A percentile compares a stretch with the other conserved stretches of the same genome.
These are phyloP conservation scores for Clavispora asparagi DNA, from an alignment of 805 yeast species.

Conservation along the genomic window DNA sequence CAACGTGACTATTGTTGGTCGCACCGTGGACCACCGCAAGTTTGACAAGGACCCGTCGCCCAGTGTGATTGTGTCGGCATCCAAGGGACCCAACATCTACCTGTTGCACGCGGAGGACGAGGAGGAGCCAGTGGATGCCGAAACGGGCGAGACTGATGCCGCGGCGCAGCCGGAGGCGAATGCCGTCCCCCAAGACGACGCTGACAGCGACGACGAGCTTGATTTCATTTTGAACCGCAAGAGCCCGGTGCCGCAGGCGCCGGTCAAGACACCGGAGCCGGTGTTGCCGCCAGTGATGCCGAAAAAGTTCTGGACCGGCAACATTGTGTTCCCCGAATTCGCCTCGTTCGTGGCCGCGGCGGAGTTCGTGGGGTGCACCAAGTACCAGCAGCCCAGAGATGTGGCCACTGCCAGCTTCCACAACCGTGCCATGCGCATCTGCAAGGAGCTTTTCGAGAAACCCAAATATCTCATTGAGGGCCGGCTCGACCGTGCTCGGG, in stretches of 20 bases:
- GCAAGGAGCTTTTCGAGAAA: constrained; percentile 24
- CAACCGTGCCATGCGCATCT: constrained; percentile 22
- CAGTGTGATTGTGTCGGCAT: background rate
- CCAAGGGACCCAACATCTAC: constrained; percentile 4
- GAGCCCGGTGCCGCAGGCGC: constrained; percentile 2
- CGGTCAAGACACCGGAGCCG: background rate
- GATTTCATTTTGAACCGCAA: constrained; percentile 24
- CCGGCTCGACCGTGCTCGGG: constrained; percentile 49
- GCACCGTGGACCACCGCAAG: constrained; percentile 34
- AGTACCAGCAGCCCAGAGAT: constrained; percentile 17
- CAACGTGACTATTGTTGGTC: constrained; percentile 23
- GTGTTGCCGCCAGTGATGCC: constrained; percentile 13
- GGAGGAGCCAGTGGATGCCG: constrained; percentile 11
- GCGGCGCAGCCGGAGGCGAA: background rate
- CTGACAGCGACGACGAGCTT: constrained; percentile 27
- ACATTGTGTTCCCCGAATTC: constrained; percentile 44
- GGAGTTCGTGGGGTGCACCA: constrained; percentile 33
- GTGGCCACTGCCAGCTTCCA: constrained; percentile 13
- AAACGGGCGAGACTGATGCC: background rate
- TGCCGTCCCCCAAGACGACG: background rate
- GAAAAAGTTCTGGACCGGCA: constrained; percentile 40
- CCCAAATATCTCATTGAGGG: constrained; percentile 52
- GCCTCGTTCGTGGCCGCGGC: constrained; percentile 37
- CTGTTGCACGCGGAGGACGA: constrained; percentile 23
- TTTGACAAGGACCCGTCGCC: constrained; percentile 15